Evolutionary conservation across 768 basidiomycete genomes (phyloP), one percentile per base, ranked within the genome.

Genomic region (Gyrodon lividus): DNA sequence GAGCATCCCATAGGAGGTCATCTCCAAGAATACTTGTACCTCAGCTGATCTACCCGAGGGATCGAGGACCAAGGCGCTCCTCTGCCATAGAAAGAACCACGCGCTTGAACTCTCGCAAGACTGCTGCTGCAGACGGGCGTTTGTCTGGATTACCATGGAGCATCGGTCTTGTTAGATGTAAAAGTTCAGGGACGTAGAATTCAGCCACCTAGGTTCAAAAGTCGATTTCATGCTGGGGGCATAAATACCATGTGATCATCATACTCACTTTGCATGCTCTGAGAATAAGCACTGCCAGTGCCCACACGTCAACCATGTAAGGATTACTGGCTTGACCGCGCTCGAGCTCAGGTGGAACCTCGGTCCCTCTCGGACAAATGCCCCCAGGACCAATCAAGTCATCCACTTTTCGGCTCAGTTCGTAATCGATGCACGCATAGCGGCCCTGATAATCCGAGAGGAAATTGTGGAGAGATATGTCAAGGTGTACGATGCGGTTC

Each of bases 401-500:
- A 43, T 78, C 72, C 61, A 82, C 83, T 41, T 74, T 75, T 17
- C 77, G 79, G 61, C 85, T 86, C 13, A 79, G 63, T 63, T 89
- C 87, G 56, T 80, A 89, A 64, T 90, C 88, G 53, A 89, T 89
- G 59, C 77, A 88, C 0, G 85, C 85, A 63, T 82, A 89, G 43
- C 72, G 77, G 10, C 83, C 83, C 35, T 75, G 63, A 59, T 79
- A 80, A 64, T 89, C 78, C 16, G 86, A 84, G 47, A 90, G 69
- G 45, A 89, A 70, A 61, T 90, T 90, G 53, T 77, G 77, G 31
- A 83, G 59, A 9, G 86, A 87, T 41, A 89, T 84, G 61, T 90
- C 88, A 37, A 89, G 72, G 63, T 90, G 87, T 6, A 81, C 84
- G 45, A 87, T 77, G 48, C 66, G 71, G 62, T 84, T 77, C 43